Evolutionary conservation across 2,329 filamentous ascomycete genomes (phyloP).

Genomic region (Scolecobasidium constrictum): DNA sequence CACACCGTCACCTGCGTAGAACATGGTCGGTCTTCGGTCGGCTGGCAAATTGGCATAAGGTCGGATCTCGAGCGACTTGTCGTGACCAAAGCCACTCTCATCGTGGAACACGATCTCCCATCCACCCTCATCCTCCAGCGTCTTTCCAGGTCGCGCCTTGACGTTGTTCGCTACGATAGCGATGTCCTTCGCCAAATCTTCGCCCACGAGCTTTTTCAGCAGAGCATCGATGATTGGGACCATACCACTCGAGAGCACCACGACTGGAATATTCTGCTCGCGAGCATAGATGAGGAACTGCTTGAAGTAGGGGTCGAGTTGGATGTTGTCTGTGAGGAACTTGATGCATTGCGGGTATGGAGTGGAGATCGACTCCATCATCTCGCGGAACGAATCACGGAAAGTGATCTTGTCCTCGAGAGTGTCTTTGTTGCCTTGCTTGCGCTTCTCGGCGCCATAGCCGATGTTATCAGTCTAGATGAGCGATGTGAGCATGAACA

Average conservation of each 20-base stretch:
- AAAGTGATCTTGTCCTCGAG: slow-evolving; percentile 62
- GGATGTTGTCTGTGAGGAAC: slow-evolving; percentile 69
- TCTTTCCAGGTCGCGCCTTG: slow-evolving; percentile 53
- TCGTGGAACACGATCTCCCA: slow-evolving; percentile 89
- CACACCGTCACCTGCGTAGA: slow-evolving; percentile 93
- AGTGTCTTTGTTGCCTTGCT: slow-evolving; percentile 64
- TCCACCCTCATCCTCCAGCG: slow-evolving; percentile 66
- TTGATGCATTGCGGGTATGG: slow-evolving; percentile 77
- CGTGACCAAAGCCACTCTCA: slow-evolving; percentile 84
- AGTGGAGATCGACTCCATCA: slow-evolving; percentile 77
- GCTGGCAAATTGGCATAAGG: slow-evolving; percentile 68
- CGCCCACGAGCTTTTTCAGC: slow-evolving; percentile 70
- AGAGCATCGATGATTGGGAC: slow-evolving; percentile 78
- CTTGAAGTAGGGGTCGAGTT: slow-evolving; percentile 78
- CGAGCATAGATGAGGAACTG: slow-evolving; percentile 79
- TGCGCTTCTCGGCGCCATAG: slow-evolving; percentile 62
- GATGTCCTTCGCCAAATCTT: slow-evolving; percentile 65
- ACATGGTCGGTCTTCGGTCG: slow-evolving; percentile 63
- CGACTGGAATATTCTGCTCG: slow-evolving; percentile 76
- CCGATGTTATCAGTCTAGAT: slow-evolving; percentile 82
- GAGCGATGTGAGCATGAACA: slow-evolving; percentile 1
- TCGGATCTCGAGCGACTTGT: slow-evolving; percentile 86
- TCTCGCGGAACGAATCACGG: slow-evolving; percentile 76
- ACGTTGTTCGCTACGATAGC: slow-evolving; percentile 88
- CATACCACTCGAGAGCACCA: slow-evolving; percentile 90